Evolutionary conservation across 2,329 filamentous ascomycete genomes (phyloP).

Genomic region (Septoria petroselini): DNA sequence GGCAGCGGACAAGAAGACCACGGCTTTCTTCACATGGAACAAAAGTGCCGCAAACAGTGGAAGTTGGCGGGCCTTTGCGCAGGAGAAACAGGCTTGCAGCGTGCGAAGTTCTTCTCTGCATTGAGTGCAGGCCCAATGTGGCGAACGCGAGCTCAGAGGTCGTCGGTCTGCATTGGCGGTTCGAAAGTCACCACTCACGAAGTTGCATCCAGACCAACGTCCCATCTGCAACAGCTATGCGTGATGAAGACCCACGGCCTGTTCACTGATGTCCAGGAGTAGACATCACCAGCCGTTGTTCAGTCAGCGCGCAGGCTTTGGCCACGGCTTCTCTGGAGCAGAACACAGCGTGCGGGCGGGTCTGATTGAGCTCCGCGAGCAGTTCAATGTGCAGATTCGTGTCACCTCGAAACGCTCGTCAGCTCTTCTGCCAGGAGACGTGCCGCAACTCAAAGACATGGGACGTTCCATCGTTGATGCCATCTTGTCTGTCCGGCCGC

Average conservation of each 20-base stretch:
- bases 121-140: slow-evolving; percentile 1
- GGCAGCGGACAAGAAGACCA: no score
- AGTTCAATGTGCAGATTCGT: no score
- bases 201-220: slow-evolving; percentile 48
- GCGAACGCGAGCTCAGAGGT: slow-evolving; percentile 33
- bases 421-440: slow-evolving; percentile 48
- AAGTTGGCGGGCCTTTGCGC: no score
- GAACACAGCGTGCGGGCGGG: neutral
- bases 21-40: no score
- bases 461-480: slow-evolving; percentile 51
- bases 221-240: no score
- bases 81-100: neutral
- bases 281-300: slow-evolving; percentile 57
- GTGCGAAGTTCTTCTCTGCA: neutral
- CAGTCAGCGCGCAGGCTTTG: no score
- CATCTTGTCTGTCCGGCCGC: slow-evolving; percentile 42
- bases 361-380: neutral
- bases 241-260: no score
- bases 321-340: neutral
- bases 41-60: no score
- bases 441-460: slow-evolving; percentile 45
- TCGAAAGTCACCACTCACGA: slow-evolving; percentile 44
- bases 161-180: slow-evolving; percentile 56
- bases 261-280: no score
- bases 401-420: slow-evolving; percentile 30